These are phyloP conservation scores for Chytridiales sp. DNA, from an alignment of 371 early-diverging fungal genomes.

Conservation along the genomic window DNA sequence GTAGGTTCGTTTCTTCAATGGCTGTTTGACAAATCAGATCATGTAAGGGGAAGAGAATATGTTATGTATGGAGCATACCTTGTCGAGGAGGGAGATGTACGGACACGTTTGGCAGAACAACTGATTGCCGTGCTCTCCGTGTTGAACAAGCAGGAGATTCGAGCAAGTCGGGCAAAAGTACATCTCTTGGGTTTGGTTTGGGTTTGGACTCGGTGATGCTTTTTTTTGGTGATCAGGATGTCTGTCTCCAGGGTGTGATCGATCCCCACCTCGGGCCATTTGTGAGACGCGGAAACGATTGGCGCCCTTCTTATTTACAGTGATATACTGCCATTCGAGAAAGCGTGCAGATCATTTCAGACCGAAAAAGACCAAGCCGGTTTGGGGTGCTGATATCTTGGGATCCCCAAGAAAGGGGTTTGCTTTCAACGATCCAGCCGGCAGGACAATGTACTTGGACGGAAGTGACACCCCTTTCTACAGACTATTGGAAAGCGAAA, in stretches of 20 bases:
- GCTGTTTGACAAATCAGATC: slow-evolving; percentile 9
- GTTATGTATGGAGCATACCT: slow-evolving; percentile 27
- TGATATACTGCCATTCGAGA: no score
- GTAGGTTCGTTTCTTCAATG: slow-evolving; percentile 44
- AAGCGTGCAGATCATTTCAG: no score
- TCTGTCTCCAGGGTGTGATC: neutral
- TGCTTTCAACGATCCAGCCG: no score
- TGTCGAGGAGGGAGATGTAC: slow-evolving; percentile 68
- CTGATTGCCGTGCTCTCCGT: slow-evolving; percentile 63
- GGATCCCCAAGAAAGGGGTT: no score
- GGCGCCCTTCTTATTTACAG: neutral
- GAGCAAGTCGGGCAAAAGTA: slow-evolving; percentile 87
- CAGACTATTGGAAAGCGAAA: no score
- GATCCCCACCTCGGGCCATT: neutral
- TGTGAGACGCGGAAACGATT: neutral
- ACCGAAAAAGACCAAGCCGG: no score
- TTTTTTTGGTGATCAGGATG: neutral
- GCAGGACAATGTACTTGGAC: no score
- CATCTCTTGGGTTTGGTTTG: slow-evolving; percentile 44
- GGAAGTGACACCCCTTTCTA: no score
- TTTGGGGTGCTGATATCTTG: no score
- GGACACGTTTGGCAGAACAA: slow-evolving; percentile 90
- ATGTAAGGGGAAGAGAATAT: neutral
- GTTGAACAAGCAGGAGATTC: slow-evolving; percentile 76
- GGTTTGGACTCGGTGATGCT: neutral